Base-by-base conservation (phyloP, 306 rosid species). In the Arachis hypogaea region DNA sequence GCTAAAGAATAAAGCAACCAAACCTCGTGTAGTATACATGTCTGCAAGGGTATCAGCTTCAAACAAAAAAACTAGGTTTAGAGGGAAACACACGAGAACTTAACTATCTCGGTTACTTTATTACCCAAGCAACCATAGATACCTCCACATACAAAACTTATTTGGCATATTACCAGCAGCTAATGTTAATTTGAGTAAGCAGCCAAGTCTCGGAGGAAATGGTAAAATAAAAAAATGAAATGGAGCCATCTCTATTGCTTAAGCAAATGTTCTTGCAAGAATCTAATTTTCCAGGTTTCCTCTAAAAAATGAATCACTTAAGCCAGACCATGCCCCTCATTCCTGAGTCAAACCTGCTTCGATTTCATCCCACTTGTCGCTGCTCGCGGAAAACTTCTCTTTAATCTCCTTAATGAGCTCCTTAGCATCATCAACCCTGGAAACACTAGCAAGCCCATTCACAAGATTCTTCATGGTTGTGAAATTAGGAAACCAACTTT, bases 401-500 rank as follows among this genome's bases (percentile, higher is more conserved):
- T 89, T 94, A 44, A 88, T 68, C 70, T 72, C 81, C 73, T 85
- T 82, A 72, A 94, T 45, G 45, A 94, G 50, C 68, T 85, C 88
- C 36, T 78, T 77, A 0, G 97, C 97, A 55, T 85, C 88, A 9
- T 84, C 82, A 6, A 88, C 83, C 83, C 79, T 91, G 0, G 86
- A 83, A 45, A 52, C 76, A 44, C 83, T 75, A 71, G 66, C 90
- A 38, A 91, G 93, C 58, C 98, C 96, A 30, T 88, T 84, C 28
- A 94, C 94, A 36, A 94, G 94, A 7, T 49, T 54, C 62, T 73
- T 91, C 94, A 94, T 89, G 0, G 91, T 72, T 9, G 84, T 28
- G 6, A 91, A 77, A 71, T 84, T 85, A 0, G 98, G 97, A 43
- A 86, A 63, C 98, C 98, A 88, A 43, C 82, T 81, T 69, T 88